Evolutionary conservation across 371 early-diverging fungal species (phyloP).

Genomic region (Dipsacomyces acuminosporus): DNA sequence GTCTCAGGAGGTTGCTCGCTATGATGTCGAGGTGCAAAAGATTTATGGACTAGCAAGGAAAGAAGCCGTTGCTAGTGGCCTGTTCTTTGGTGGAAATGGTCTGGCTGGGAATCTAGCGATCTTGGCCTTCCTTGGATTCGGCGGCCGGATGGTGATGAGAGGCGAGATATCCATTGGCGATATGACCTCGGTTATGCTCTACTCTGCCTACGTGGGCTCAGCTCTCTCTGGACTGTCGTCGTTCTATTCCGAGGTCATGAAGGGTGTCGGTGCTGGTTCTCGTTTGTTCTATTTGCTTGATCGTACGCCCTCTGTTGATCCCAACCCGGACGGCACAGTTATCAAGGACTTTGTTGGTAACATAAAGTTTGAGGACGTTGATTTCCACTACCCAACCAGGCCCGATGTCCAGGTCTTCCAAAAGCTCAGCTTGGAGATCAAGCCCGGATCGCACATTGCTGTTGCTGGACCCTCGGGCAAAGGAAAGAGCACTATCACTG

Average conservation of each 20-base stretch:
- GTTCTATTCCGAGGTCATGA: slow-evolving; percentile 79
- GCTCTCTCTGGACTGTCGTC: slow-evolving; percentile 69
- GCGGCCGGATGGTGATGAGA: slow-evolving; percentile 67
- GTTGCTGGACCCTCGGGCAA: slow-evolving; percentile 64
- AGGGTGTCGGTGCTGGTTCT: slow-evolving; percentile 73
- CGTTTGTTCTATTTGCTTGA: slow-evolving; percentile 68
- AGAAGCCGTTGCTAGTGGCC: slow-evolving; percentile 66
- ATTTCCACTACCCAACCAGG: slow-evolving; percentile 69
- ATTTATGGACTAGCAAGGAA: slow-evolving; percentile 60
- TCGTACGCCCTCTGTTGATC: slow-evolving; percentile 53
- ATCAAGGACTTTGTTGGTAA: slow-evolving; percentile 50
- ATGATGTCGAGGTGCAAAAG: slow-evolving; percentile 51
- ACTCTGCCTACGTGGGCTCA: slow-evolving; percentile 75
- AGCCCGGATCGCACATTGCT: slow-evolving; percentile 57
- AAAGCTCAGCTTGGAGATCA: slow-evolving; percentile 58
- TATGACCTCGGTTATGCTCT: slow-evolving; percentile 75
- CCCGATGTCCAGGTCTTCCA: slow-evolving; percentile 59
- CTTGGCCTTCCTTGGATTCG: slow-evolving; percentile 71
- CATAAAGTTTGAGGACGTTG: slow-evolving; percentile 62
- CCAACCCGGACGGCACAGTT: slow-evolving; percentile 44
- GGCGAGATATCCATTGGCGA: slow-evolving; percentile 71
- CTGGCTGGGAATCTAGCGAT: slow-evolving; percentile 70
- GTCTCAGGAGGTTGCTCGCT: slow-evolving; percentile 53
- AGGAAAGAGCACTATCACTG: slow-evolving; percentile 69
- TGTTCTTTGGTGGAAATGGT: slow-evolving; percentile 75